Conservation (phyloP, 305 asterid genomes). For the Fraxinus platypoda region DNA sequence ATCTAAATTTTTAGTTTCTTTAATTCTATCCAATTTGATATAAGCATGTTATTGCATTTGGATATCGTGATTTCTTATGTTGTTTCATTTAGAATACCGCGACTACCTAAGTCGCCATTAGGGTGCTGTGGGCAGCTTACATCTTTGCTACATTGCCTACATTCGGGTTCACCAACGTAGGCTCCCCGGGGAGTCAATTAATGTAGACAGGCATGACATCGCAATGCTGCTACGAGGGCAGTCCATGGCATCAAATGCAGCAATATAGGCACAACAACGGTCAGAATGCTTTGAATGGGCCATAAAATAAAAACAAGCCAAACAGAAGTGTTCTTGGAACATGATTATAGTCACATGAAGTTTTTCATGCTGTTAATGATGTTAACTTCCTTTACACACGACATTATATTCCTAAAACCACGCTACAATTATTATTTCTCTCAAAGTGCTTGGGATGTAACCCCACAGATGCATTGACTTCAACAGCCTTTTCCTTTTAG, state of each 20-base stretch:
- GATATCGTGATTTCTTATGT: background rate
- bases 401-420: conserved; percentile 1
- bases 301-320: background rate
- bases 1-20: no score
- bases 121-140: background rate
- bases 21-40: no score
- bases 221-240: background rate
- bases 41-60: background rate
- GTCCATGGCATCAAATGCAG: background rate
- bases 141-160: background rate
- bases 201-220: background rate
- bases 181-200: background rate
- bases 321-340: background rate
- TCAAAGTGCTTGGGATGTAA: background rate
- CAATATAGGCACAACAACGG: background rate
- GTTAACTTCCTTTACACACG: conserved; percentile 49
- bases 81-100: background rate
- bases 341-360: conserved; percentile 39
- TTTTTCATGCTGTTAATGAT: conserved; percentile 42
- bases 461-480: conserved; percentile 26
- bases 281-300: background rate
- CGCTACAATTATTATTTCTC: conserved; percentile 20
- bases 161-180: background rate
- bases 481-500: conserved; percentile 25
- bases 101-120: no score